Conservation (phyloP, 2,329 filamentous ascomycete genomes). For the Hypoxylon sp. region DNA sequence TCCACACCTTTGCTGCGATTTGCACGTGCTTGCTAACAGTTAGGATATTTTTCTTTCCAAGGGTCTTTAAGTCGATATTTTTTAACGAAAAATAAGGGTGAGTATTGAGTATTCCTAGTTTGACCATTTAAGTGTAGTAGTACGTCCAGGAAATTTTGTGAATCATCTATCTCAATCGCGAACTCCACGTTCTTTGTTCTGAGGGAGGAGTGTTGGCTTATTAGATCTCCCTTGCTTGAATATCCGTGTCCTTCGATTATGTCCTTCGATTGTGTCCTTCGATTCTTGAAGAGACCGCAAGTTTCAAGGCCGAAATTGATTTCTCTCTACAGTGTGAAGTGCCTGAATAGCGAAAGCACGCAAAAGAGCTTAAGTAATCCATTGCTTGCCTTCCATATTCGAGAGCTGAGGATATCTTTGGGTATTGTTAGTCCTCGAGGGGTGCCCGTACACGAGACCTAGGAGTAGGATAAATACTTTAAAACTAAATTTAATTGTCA, state of each 20-base stretch:
- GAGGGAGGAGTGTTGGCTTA: neutral
- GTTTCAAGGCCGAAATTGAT: neutral
- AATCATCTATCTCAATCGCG: neutral
- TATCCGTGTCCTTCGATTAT: neutral
- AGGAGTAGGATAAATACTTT: no score
- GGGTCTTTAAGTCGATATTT: neutral
- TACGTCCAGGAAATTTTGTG: neutral
- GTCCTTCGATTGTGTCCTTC: no score
- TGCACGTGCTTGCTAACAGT: constrained; percentile 1
- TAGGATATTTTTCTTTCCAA: neutral
- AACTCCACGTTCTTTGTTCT: neutral
- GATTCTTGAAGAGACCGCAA: neutral
- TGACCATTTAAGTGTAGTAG: neutral
- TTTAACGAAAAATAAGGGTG: neutral
- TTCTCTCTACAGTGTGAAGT: no score
- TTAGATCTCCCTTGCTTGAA: constrained; percentile 1
- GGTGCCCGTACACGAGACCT: no score
- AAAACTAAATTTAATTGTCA: no score
- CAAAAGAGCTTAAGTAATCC: no score
- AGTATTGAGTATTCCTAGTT: neutral
- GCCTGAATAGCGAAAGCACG: no score
- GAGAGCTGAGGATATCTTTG: no score
- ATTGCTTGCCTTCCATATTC: no score
- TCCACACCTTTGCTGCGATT: constrained; percentile 5
- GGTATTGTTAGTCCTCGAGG: no score